These are phyloP conservation scores for Zygosaccharomyces gambellarensis DNA, from an alignment of 805 yeast genomes.

Conservation along the genomic window DNA sequence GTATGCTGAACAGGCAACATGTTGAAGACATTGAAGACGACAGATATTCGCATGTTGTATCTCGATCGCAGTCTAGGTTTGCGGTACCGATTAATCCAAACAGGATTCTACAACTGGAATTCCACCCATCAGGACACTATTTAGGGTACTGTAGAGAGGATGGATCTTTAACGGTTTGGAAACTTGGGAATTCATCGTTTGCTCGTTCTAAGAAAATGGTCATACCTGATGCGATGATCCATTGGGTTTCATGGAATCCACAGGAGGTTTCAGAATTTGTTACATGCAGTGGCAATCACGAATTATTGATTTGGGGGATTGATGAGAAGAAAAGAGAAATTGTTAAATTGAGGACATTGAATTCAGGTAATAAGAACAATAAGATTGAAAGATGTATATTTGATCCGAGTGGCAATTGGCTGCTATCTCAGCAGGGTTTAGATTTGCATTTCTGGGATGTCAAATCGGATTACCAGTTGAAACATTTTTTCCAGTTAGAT, in stretches of 20 bases:
- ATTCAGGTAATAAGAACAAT: conserved; percentile 7
- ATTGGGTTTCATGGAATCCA: conserved; percentile 28
- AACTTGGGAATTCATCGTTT: conserved; percentile 10
- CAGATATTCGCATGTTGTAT: conserved; percentile 15
- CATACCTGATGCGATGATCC: conserved; percentile 16
- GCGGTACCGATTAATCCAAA: conserved; percentile 15
- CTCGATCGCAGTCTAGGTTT: conserved; percentile 25
- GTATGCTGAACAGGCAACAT: conserved; percentile 11
- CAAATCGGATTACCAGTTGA: conserved; percentile 30
- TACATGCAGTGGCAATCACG: conserved; percentile 21
- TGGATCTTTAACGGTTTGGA: conserved; percentile 31
- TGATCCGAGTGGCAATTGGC: conserved; percentile 44
- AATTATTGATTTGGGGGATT: conserved; percentile 23
- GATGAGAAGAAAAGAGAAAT: conserved; percentile 13
- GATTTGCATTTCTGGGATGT: conserved; percentile 37
- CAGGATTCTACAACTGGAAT: conserved; percentile 23
- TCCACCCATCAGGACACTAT: conserved; percentile 26
- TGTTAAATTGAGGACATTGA: conserved; percentile 17
- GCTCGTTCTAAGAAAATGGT: conserved; percentile 13
- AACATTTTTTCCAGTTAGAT: conserved; percentile 6
- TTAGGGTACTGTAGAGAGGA: conserved; percentile 31
- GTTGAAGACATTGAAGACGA: conserved; percentile 23
- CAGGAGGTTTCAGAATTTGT: conserved; percentile 21
- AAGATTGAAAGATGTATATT: conserved; percentile 31
- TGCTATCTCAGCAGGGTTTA: conserved; percentile 43